Conservation (phyloP, 2,329 filamentous ascomycete genomes). For the Pseudopyricularia javanii region DNA sequence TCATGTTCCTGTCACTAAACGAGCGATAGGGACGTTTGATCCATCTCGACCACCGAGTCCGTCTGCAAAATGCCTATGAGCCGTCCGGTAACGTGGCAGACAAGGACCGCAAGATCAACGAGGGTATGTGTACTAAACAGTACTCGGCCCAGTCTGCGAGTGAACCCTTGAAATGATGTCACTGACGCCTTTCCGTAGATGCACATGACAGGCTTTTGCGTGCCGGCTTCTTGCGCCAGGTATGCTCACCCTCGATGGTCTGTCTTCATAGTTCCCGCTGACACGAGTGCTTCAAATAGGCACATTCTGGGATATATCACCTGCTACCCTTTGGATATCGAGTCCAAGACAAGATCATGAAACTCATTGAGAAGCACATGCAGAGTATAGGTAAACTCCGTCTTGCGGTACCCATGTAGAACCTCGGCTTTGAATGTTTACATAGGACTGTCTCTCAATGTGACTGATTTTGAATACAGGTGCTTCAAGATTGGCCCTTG, state of each 20-base stretch:
- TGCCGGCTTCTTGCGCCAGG: conserved; percentile 64
- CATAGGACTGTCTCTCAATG: not conserved
- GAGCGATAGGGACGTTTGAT: conserved; percentile 1
- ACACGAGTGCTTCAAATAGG: conserved; percentile 27
- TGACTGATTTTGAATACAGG: conserved; percentile 26
- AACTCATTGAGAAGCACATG: conserved; percentile 85
- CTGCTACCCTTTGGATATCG: conserved; percentile 75
- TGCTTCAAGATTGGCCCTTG: conserved; percentile 71
- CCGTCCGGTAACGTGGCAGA: conserved; percentile 48
- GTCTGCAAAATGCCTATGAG: conserved; percentile 67
- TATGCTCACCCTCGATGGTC: too few relatives aligned
- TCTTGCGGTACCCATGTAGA: not conserved
- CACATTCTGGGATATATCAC: conserved; percentile 85
- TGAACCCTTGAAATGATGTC: too few relatives aligned
- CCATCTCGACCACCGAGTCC: conserved; percentile 15
- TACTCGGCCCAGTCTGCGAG: too few relatives aligned
- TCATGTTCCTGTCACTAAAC: not conserved
- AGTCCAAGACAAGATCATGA: conserved; percentile 80
- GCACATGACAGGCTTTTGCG: conserved; percentile 55
- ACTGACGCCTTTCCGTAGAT: conserved; percentile 25
- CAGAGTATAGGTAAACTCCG: conserved; percentile 44
- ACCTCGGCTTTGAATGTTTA: not conserved
- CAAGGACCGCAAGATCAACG: conserved; percentile 42
- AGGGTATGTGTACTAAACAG: conserved; percentile 29
- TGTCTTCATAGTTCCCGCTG: too few relatives aligned